Evolutionary conservation across 352 stramenopile genomes (phyloP), one percentile per base, ranked within the genome.

Genomic region (Phytopythium boreale): DNA sequence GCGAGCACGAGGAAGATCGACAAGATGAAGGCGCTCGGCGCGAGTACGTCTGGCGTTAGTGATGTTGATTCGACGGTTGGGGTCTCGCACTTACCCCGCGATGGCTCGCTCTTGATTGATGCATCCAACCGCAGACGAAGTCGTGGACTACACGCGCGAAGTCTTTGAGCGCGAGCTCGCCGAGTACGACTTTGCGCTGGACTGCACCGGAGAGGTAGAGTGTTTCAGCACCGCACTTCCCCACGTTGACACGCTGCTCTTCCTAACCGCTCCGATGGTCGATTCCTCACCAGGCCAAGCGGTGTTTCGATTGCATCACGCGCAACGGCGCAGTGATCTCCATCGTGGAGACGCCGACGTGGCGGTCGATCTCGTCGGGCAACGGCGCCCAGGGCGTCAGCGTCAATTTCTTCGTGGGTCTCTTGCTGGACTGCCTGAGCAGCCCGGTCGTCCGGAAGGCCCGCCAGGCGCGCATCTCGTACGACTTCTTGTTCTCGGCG

Each of bases 121-220:
- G 15, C 22, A 55, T 62, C 1, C 27, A 17, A 50, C n/a, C 19
- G 44, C 47, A 79, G 81, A 91, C 56, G 74, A 88, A 39, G 82
- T 92, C 8, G 69, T 94, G 2, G 82, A 94, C 67, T 92, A 92
- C 66, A 72, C 56, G 26, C 77, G 82, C 34, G 72, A 91, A 20
- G 71, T 63, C 1, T 94, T 92, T 59, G 85, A 94, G 46, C 72
- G 69, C 19, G 79, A 90, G 29, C 62, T 92, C 22, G 72, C 71
- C 39, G 85, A 91, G 56, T 91, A 88, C 62, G 85, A 94, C 63
- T 89, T 90, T 58, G 82, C 83, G 31, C 56, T 94, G 27, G 85
- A 94, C 61, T 90, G 80, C 71, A 92, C 85, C 1, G 79, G 67
- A 55, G 85, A 94, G 74, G 84, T 90, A 75, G 4, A 60, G 20